Percentiles rank a stretch among this genome's conserved stretches.
Evolutionary conservation across 352 stramenopile genomes (phyloP).

Genomic region (Phytophthora chlamydospora): DNA sequence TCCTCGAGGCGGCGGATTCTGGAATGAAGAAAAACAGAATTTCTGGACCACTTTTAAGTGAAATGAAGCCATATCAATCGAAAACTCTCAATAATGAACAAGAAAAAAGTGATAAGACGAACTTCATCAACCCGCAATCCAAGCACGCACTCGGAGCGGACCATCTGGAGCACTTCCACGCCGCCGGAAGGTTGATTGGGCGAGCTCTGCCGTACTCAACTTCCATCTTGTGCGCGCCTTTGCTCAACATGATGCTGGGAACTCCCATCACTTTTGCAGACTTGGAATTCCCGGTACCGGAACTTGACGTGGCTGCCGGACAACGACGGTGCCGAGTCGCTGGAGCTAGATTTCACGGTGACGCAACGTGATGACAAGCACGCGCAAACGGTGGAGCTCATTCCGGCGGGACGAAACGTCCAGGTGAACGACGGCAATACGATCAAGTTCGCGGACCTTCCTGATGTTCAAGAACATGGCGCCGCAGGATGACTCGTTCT

Average conservation of each 20-base stretch:
- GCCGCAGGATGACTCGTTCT: slow-evolving; percentile 82
- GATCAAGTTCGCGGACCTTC: slow-evolving; percentile 94
- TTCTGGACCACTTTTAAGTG: too few species aligned
- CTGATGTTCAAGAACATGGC: slow-evolving; percentile 94
- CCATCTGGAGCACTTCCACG: slow-evolving; percentile 65
- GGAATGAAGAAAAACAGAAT: slow-evolving; percentile 1
- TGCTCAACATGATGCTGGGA: slow-evolving; percentile 98
- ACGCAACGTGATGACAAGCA: slow-evolving; percentile 29
- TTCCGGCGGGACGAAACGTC: slow-evolving; percentile 63
- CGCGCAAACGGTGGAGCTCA: slow-evolving; percentile 54
- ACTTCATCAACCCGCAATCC: slow-evolving; percentile 73
- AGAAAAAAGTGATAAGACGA: slow-evolving; percentile 58
- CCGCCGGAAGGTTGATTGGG: slow-evolving; percentile 57
- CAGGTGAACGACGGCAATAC: slow-evolving; percentile 97
- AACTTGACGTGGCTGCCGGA: slow-evolving; percentile 71
- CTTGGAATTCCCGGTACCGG: slow-evolving; percentile 82
- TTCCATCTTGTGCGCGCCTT: slow-evolving; percentile 94
- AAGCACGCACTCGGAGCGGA: slow-evolving; percentile 47
- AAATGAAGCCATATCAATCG: too few species aligned
- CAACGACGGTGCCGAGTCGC: slow-evolving; percentile 50
- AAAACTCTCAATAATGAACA: too few species aligned
- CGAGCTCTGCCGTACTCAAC: slow-evolving; percentile 87
- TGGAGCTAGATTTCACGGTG: slow-evolving; percentile 72
- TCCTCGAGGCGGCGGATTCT: neutral
- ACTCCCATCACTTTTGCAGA: slow-evolving; percentile 96